These are phyloP conservation scores for Sporothrix globosa DNA, from an alignment of 2,329 filamentous ascomycete species.

Conservation along the genomic window DNA sequence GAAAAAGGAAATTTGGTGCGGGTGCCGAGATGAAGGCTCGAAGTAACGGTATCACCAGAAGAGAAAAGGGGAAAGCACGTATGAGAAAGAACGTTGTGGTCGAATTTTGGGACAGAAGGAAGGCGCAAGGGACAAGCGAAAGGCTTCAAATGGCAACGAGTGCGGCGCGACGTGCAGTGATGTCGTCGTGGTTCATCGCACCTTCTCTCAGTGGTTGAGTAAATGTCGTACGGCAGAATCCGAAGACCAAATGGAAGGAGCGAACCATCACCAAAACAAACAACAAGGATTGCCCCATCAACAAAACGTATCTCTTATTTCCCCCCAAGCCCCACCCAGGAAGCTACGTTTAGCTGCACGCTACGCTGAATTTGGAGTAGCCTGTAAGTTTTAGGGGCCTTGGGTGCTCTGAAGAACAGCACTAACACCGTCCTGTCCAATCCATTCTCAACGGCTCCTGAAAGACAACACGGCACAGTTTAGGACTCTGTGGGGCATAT, in stretches of 20 bases:
- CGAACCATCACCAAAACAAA: slow-evolving; percentile 23
- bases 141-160: not conserved
- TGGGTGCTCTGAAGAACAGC: not conserved
- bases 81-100: not conserved
- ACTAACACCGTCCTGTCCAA: slow-evolving; percentile 6
- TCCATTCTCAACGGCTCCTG: slow-evolving; percentile 11
- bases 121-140: not conserved
- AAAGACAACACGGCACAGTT: not conserved
- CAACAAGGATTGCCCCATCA: slow-evolving; percentile 26
- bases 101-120: not conserved
- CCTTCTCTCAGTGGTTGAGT: not conserved
- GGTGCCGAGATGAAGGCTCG: slow-evolving; percentile 2
- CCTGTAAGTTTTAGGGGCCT: not conserved
- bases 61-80: not conserved
- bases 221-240: not conserved
- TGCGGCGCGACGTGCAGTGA: not conserved
- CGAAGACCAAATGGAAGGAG: slow-evolving; percentile 13
- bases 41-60: slow-evolving; percentile 30
- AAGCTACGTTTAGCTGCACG: slow-evolving; percentile 20
- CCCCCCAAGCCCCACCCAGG: slow-evolving; percentile 18
- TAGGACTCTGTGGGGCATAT: slow-evolving; percentile 11
- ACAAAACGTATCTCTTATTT: slow-evolving; percentile 26
- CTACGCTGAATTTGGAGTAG: slow-evolving; percentile 26
- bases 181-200: not conserved
- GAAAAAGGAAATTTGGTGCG: slow-evolving; percentile 1